Evolutionary conservation across 305 asterid species (phyloP), one percentile per base, ranked within the genome.

Genomic region (Striga hermonthica): DNA sequence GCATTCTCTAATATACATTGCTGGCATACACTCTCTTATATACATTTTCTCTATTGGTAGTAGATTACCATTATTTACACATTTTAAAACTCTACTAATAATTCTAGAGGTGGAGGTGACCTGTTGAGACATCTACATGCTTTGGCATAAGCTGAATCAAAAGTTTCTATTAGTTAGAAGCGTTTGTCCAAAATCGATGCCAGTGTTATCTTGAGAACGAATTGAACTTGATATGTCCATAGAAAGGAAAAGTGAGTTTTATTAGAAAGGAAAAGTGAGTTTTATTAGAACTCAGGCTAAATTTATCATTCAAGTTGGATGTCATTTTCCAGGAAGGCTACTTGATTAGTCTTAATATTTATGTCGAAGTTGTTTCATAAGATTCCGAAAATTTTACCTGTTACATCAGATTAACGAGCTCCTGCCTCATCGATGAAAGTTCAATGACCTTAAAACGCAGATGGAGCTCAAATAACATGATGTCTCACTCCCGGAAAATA

Each of bases 51-150:
- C 31, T 2, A 22, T 22, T 22, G 31, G 31, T 22, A 22, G 31
- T 22, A 22, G 31, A 22, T 22, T 22, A 22, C 28, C 71, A 60
- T 47, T 37, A 15, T 7, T 8, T 15, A 22, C 28, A 53, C 61
- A 50, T 67, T 62, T 59, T 65, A 66, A 73, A 73, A 64, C 60
- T 64, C 31, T 66, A 53, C 12, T 60, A 65, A 40, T 73, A 68
- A 62, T 79, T 81, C 71, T 84, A 92, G 98, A 81, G 97, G 98
- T 64, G 97, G 97, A 67, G 98, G 98, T 45, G 91, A 89, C 31
- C 79, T 89, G 67, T 73, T 92, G 81, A 82, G 82, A 75, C 79
- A 87, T 78, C 96, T 92, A 77, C 93, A 86, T 83, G 86, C 84
- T 69, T 79, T 92, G 82, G 81, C 88, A 62, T 91, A 87, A 76